phyloP scores from a whole-genome alignment of 805 yeast species.

The Scheffersomyces coipomensis region DNA sequence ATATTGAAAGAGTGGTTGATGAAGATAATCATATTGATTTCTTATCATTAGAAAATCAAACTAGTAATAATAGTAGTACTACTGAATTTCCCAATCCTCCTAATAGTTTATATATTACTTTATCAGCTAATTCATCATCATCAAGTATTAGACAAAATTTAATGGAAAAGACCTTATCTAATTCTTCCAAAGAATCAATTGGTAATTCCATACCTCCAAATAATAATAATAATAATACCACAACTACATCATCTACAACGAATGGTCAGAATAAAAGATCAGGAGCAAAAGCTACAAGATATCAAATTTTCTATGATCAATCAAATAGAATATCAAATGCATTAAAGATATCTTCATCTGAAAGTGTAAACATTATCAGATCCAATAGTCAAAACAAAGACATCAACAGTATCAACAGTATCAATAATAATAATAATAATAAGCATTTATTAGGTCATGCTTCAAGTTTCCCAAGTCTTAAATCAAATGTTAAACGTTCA shows the following conservation, averaged over 20 bases:
- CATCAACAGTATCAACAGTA: constrained; percentile 1
- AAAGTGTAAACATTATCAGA: constrained; percentile 19
- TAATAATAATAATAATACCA: constrained; percentile 13
- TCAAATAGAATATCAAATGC: constrained; percentile 44
- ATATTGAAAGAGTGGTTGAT: constrained; percentile 5
- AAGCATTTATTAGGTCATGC: constrained; percentile 4
- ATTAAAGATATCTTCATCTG: constrained; percentile 28
- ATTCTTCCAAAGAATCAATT: constrained; percentile 29
- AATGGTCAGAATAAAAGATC: constrained; percentile 20
- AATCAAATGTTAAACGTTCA: constrained; percentile 1
- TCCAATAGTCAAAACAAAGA: constrained; percentile 10
- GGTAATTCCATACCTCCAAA: constrained; percentile 9
- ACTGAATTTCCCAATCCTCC: constrained; percentile 19
- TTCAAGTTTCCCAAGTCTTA: constrained; percentile 6
- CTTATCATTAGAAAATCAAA: constrained; percentile 2
- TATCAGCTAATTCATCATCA: constrained; percentile 33
- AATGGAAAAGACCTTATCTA: constrained; percentile 34
- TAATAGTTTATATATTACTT: constrained; percentile 17
- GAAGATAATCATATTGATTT: constrained; percentile 3
- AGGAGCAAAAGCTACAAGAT: constrained; percentile 45
- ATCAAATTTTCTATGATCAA: constrained; percentile 48
- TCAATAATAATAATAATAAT: not conserved
- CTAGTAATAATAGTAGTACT: not conserved
- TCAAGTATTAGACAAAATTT: constrained; percentile 24
- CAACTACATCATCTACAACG: constrained; percentile 10